Conservation (phyloP, 225 moss, liverwort and hornwort genomes). For the Polytrichum commune region DNA sequence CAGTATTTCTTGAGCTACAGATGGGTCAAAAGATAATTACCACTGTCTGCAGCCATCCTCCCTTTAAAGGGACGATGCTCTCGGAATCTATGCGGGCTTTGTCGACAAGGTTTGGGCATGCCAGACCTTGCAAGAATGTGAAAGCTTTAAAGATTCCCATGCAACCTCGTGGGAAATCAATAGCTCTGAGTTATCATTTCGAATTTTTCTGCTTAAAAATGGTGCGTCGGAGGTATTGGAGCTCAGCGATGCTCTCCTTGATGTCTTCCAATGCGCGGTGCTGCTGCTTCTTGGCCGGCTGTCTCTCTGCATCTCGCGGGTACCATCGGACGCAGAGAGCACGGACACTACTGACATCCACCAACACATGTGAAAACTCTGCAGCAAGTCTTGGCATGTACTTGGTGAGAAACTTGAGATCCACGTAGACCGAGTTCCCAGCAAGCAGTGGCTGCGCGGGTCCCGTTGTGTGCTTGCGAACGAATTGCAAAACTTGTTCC, state of each 20-base stretch:
- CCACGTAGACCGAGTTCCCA: constrained; percentile 88
- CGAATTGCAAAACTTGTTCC: constrained; percentile 73
- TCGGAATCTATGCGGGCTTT: too few relatives aligned
- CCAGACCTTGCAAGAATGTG: too few relatives aligned
- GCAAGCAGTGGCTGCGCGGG: constrained; percentile 63
- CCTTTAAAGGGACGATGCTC: too few relatives aligned
- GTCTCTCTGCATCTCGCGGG: constrained; percentile 69
- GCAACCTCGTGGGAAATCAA: too few relatives aligned
- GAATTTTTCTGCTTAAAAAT: constrained; percentile 62
- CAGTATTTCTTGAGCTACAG: too few relatives aligned
- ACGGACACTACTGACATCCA: constrained; percentile 89
- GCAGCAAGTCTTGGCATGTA: constrained; percentile 86
- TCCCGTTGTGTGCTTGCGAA: constrained; percentile 60
- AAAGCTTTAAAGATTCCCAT: too few relatives aligned
- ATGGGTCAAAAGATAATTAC: too few relatives aligned
- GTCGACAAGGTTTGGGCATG: too few relatives aligned
- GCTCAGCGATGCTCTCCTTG: constrained; percentile 89
- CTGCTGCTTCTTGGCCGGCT: constrained; percentile 72
- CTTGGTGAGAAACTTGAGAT: constrained; percentile 82
- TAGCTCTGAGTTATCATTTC: constrained; percentile 9
- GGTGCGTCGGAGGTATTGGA: constrained; percentile 63
- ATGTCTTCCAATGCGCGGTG: constrained; percentile 90
- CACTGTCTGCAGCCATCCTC: too few relatives aligned
- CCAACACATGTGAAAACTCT: constrained; percentile 83
- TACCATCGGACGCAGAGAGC: constrained; percentile 90